Evolutionary conservation across 163 green algal genomes (phyloP).

Genomic region (Scenedesmus sp.): DNA sequence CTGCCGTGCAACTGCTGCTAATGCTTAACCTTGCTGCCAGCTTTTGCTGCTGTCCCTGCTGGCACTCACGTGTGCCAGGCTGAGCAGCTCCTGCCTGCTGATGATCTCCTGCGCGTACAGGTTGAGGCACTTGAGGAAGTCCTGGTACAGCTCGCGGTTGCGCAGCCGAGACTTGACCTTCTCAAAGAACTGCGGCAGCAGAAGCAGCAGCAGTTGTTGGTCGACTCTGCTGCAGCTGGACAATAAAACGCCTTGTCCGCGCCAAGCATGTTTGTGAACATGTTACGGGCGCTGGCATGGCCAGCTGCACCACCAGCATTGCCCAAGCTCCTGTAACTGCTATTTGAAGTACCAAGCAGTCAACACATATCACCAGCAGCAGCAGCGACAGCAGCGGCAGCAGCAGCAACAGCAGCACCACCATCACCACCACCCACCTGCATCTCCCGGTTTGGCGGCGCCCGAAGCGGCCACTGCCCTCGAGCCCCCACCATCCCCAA

Average conservation of each 20-base stretch:
- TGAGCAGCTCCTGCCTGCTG: conserved; percentile 85
- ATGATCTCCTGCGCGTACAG: conserved; percentile 97
- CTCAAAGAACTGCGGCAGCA: conserved; percentile 77
- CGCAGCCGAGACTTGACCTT: conserved; percentile 74
- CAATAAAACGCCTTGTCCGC: not conserved
- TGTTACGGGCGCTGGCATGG: no score
- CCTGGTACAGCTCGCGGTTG: conserved; percentile 82
- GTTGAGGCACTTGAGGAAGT: conserved; percentile 98
- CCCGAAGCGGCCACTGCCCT: no score
- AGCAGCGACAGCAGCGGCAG: no score
- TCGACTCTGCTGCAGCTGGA: not conserved
- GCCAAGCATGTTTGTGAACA: not conserved
- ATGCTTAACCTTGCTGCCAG: not conserved
- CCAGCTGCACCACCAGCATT: no score
- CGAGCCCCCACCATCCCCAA: no score
- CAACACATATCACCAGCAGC: no score
- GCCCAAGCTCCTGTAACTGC: no score
- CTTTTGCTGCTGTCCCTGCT: not conserved
- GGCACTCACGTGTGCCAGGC: conserved; percentile 65
- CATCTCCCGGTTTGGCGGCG: no score
- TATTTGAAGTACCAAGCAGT: no score
- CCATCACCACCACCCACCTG: no score
- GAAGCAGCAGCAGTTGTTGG: not conserved
- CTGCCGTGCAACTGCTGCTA: not conserved
- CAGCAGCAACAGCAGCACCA: no score